These are phyloP conservation scores for Turritis glabra DNA, from an alignment of 345 rosid species.

Conservation along the genomic window DNA sequence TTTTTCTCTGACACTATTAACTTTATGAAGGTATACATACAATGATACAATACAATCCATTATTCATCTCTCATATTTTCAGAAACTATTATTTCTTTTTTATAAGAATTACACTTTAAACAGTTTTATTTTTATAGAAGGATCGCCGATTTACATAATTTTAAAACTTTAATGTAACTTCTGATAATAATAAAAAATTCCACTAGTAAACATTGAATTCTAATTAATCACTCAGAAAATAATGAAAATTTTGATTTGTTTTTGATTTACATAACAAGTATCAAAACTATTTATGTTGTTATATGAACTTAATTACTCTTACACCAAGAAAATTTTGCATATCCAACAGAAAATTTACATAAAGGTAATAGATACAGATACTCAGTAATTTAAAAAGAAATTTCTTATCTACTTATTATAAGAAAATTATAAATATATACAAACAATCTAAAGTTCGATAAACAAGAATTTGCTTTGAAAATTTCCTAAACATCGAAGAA, in stretches of 20 bases:
- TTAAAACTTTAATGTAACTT: no score
- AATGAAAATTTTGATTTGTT: neutral
- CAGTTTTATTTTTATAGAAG: no score
- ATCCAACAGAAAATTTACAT: neutral
- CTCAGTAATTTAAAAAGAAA: neutral
- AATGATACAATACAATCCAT: neutral
- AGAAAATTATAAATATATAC: neutral
- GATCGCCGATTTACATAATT: no score
- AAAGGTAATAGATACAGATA: neutral
- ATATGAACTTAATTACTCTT: neutral
- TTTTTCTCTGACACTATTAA: conserved; percentile 22
- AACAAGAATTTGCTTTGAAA: neutral
- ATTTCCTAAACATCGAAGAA: neutral
- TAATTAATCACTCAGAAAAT: neutral
- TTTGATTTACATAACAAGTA: neutral
- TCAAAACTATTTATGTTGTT: neutral
- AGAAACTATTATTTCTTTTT: neutral
- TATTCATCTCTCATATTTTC: neutral
- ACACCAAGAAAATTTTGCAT: neutral
- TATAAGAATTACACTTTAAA: no score
- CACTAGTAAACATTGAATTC: neutral
- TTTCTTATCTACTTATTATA: no score
- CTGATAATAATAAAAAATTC: no score
- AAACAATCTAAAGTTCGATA: neutral
- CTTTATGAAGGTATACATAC: neutral